Evolutionary conservation across 1,284 basidiomycete genomes (phyloP), one percentile per base, ranked within the genome.

Genomic region (Apiotrichum veenhuisii): DNA sequence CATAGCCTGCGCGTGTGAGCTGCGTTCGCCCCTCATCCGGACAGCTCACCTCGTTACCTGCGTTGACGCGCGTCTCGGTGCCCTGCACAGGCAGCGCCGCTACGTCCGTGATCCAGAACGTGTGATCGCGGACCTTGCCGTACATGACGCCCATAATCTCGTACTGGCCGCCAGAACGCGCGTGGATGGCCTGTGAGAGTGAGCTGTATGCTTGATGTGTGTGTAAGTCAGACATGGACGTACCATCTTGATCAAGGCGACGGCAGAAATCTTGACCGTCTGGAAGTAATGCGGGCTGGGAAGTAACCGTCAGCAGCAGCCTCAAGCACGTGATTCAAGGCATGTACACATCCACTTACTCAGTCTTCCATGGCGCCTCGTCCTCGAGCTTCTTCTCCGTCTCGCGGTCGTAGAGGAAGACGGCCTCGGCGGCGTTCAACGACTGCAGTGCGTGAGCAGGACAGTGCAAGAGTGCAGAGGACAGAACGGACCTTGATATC

Each of bases 81-180:
- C 95, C 95, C 74, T 98, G 91, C 1, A 98, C 96, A 1, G 95
- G 95, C 3, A 98, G 81, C 3, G 96, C 94, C 64, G 98, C 98
- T 4, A 90, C 91, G 76, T 98, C 96, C 83, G 96, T 87, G 66
- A 98, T 86, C 56, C 97, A 89, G 55, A 97, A 83, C 0, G 91
- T 84, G 58, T 84, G 84, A 10, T 87, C 90, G 43, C 93, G 82
- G 25, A 97, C 87, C 78, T 96, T 96, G 49, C 95, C 95, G 77
- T 97, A 92, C 94, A 98, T 97, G 44, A 98, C 82, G 11, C 96
- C 96, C 96, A 98, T 98, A 71, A 98, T 96, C 79, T 98, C 95
- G 79, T 97, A 91, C 54, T 89, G 88, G 2, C 96, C 95, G 50
- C 95, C 96, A 8, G 94, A 97, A 46, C 95, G 86, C 38, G 96